Evolutionary conservation across 768 basidiomycete genomes (phyloP), one percentile per base, ranked within the genome.

Genomic region (Chalciporus pseudorubinellus): DNA sequence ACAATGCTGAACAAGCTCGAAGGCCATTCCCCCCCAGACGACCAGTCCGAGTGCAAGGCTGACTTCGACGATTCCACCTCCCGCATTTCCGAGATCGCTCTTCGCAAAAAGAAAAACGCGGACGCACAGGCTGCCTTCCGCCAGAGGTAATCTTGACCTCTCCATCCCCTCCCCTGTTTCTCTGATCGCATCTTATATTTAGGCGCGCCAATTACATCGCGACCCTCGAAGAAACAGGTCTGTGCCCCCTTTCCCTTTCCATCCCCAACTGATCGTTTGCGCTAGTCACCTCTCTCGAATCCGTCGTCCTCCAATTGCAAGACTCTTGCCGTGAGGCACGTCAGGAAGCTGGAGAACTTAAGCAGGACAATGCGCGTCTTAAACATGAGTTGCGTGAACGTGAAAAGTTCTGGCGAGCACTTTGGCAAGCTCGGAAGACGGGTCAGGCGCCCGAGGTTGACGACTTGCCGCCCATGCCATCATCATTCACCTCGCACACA

Each of bases 81-180:
- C 40, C 77, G 78, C 56, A 66, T 84, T 66, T 77, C 84, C 58
- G 85, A 88, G 68, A 78, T 85, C 12, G 83, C 84, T 29, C 75
- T 87, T 60, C 75, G 89, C 57, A 90, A 89, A 74, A 89, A 89
- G 77, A 92, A 92, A 74, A 92, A 92, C 61, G 90, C 90, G 31
- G 87, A 91, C 64, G 90, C 90, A 3, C 90, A 92, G 71, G 89
- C 90, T 48, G 88, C 89, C 52, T 92, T 91, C 69, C 77, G 88
- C 56, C 86, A 85, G 44, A 73, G 88, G 58, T 69, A 44, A 63
- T 55, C 56, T 26, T 43, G 28, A 38, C 42, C 21, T 47, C 33
- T n/a, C 18, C n/a, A 31, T 28, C 21, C 20, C 40, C 19, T 10
- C 45, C 50, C 45, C 39, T 47, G 28, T n/a, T 51, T 55, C 29